Base-by-base conservation (phyloP, 768 basidiomycete species). In the Boletus pseudopeckii region DNA sequence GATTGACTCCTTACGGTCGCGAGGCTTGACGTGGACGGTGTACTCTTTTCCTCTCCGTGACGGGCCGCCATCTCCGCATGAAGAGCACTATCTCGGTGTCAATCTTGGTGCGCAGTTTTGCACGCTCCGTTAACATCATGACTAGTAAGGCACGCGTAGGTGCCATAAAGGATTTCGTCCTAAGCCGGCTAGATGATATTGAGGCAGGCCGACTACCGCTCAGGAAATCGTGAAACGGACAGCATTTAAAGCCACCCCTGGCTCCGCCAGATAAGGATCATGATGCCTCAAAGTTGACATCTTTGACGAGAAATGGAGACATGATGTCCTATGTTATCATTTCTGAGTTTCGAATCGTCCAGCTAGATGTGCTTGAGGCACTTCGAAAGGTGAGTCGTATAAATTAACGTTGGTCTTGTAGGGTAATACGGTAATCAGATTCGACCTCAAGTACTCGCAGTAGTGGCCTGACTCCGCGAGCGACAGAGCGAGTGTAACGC, bases 21-120 rank as follows among this genome's bases (percentile, higher is more conserved):
- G 28, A 18, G 28, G 34, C 46, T 52, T 42, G 41, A 47, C 45
- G 30, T 45, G 41, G 33, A 33, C 20, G 8, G 32, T 37, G 39
- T 40, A 48, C 43, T 30, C 33, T 48, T 47, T 52, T 51, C 22
- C 17, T 48, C 45, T 45, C 47, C 49, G n/a, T 22, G 33, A 30
- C 43, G 36, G 45, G 40, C 28, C 13, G 18, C 32, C 18, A 41
- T 56, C 38, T 36, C 50, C 46, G 18, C 48, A 44, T 15, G 15
- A 8, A 48, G 33, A 20, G 7, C 30, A 14, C 18, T 17, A 62
- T 65, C 64, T 51, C 50, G 48, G 57, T 48, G 54, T 54, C 52
- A 57, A 54, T 66, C 60, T 57, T 20, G 45, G 17, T 45, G 38
- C n/a, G 49, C 44, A 53, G 45, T 38, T 13, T 45, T 41, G 38